Evolutionary conservation across 2,329 filamentous ascomycete genomes (phyloP).

Genomic region (Colletotrichum paranaense): DNA sequence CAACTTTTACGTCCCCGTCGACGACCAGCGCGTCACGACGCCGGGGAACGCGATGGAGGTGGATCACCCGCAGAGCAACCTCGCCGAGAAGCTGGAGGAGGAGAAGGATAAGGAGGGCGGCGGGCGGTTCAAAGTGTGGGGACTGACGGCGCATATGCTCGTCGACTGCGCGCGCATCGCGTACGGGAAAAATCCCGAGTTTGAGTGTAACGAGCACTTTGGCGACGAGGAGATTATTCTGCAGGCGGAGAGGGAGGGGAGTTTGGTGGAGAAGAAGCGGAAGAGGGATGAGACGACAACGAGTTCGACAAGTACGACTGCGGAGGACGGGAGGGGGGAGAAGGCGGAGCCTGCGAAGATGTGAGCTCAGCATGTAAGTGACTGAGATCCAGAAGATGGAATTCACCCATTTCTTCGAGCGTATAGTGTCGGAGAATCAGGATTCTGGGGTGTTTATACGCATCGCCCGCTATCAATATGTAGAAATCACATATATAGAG

Average conservation of each 20-base stretch:
- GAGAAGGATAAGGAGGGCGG: slow-evolving; percentile 55
- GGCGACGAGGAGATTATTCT: slow-evolving; percentile 66
- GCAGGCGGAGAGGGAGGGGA: slow-evolving; percentile 56
- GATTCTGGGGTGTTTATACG: neutral
- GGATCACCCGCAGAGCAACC: slow-evolving; percentile 54
- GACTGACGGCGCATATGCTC: slow-evolving; percentile 92
- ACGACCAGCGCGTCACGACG: slow-evolving; percentile 75
- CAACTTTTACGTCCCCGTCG: slow-evolving; percentile 89
- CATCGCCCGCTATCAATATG: neutral
- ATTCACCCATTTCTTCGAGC: no score
- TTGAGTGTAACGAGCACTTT: slow-evolving; percentile 72
- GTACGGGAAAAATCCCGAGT: slow-evolving; percentile 84
- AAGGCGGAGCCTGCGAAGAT: slow-evolving; percentile 35
- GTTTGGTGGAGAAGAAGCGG: slow-evolving; percentile 57
- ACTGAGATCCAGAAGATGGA: no score
- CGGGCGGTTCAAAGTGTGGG: slow-evolving; percentile 85
- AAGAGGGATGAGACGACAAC: slow-evolving; percentile 24
- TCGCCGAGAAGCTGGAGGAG: slow-evolving; percentile 55
- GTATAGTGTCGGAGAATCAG: no score
- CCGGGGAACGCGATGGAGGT: slow-evolving; percentile 50
- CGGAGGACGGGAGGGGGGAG: slow-evolving; percentile 37
- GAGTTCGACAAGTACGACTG: no score
- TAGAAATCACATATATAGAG: slow-evolving; percentile 17
- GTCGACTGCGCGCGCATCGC: slow-evolving; percentile 89
- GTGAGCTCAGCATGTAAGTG: neutral